These are phyloP conservation scores for Yamadazyma aaseri DNA, from an alignment of 1,139 yeast genomes.

Conservation along the genomic window DNA sequence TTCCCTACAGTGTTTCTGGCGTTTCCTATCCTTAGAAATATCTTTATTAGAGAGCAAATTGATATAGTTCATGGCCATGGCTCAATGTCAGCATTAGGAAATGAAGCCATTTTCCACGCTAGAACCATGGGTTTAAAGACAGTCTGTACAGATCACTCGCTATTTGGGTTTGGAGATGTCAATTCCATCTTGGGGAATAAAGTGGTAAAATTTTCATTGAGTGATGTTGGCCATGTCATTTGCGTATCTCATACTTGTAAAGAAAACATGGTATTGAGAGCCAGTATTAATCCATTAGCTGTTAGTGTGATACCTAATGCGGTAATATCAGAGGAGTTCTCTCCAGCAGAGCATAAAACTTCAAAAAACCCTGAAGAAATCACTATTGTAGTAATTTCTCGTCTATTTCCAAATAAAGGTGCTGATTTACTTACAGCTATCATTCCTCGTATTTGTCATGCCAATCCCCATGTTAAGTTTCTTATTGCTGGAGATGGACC, in stretches of 20 bases:
- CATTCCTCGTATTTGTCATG: slow-evolving; percentile 77
- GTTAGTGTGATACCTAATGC: slow-evolving; percentile 97
- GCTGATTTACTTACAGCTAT: slow-evolving; percentile 84
- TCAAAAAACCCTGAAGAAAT: slow-evolving; percentile 28
- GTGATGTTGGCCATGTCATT: slow-evolving; percentile 88
- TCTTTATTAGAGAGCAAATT: slow-evolving; percentile 79
- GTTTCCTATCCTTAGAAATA: slow-evolving; percentile 82
- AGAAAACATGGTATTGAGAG: slow-evolving; percentile 90
- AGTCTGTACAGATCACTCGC: slow-evolving; percentile 92
- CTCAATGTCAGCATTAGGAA: slow-evolving; percentile 79
- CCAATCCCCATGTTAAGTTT: slow-evolving; percentile 66
- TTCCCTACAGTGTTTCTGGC: slow-evolving; percentile 88
- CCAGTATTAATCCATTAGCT: slow-evolving; percentile 70
- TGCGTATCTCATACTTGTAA: slow-evolving; percentile 97
- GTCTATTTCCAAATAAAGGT: slow-evolving; percentile 95
- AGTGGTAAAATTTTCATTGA: slow-evolving; percentile 74
- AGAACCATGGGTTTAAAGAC: slow-evolving; percentile 90
- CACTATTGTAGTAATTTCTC: slow-evolving; percentile 86
- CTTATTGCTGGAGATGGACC: slow-evolving; percentile 98
- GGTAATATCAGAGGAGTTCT: slow-evolving; percentile 78
- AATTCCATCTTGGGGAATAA: slow-evolving; percentile 86
- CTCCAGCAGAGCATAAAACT: slow-evolving; percentile 42
- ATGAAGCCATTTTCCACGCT: slow-evolving; percentile 88
- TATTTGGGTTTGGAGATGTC: slow-evolving; percentile 90
- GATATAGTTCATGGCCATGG: slow-evolving; percentile 97